phyloP scores from a whole-genome alignment of 345 rosid species.

The Nephelium lappaceum region DNA sequence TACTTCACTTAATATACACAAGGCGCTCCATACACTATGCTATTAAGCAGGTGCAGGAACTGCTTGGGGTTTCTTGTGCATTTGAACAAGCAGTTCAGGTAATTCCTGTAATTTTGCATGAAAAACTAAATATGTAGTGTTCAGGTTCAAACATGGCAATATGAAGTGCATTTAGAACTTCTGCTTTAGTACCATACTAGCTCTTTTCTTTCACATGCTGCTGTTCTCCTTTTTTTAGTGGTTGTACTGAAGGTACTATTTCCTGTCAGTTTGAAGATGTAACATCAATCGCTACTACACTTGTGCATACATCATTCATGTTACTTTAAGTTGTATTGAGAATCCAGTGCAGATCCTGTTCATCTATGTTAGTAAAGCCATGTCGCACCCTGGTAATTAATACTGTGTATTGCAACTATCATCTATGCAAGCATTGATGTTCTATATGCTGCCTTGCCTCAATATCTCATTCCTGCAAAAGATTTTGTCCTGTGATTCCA shows the following conservation, averaged over 20 bases:
- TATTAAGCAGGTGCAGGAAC: conserved; percentile 81
- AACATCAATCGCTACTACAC: background rate
- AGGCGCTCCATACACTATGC: conserved; percentile 86
- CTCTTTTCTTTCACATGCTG: background rate
- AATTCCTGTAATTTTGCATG: conserved; percentile 3
- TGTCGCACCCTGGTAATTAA: background rate
- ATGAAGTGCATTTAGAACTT: background rate
- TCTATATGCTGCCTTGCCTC: background rate
- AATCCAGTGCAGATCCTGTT: background rate
- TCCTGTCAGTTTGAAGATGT: background rate
- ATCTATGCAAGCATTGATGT: background rate
- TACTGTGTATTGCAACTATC: background rate
- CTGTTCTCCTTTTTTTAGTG: background rate
- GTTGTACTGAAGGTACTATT: background rate
- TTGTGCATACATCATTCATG: background rate
- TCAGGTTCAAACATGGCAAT: background rate
- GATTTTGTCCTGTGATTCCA: background rate
- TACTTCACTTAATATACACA: conserved; percentile 74
- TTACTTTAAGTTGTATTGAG: background rate
- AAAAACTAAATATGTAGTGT: background rate
- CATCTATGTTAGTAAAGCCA: background rate
- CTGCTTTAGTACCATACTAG: background rate
- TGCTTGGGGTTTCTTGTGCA: conserved; percentile 89
- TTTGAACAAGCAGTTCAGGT: conserved; percentile 97
- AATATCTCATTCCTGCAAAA: background rate